phyloP scores from a whole-genome alignment of 164 flowering plant genomes.

The Liquidambar formosana region DNA sequence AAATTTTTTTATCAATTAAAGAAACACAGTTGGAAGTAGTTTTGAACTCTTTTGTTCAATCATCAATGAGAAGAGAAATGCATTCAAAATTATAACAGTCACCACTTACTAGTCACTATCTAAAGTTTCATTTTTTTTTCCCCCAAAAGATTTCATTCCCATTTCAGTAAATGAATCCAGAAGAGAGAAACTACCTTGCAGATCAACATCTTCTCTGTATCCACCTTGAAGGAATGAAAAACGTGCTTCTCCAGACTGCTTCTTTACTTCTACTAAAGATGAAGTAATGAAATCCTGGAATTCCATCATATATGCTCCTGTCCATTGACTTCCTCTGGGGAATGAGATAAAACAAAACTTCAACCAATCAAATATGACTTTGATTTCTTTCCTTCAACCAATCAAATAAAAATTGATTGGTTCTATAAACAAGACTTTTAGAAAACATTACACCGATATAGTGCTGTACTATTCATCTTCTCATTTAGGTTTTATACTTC shows the following conservation, averaged over 20 bases:
- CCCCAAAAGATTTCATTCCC: too few relatives aligned
- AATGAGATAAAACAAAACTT: not conserved
- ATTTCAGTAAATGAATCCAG: not conserved
- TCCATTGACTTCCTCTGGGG: conserved; percentile 85
- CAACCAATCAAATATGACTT: not conserved
- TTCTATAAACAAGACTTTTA: not conserved
- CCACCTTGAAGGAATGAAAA: conserved; percentile 88
- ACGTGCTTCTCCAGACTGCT: conserved; percentile 63
- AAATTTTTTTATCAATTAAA: too few relatives aligned
- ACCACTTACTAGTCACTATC: not conserved
- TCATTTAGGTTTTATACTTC: not conserved
- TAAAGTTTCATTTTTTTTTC: not conserved
- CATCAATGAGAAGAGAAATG: not conserved
- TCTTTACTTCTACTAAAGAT: conserved; percentile 28
- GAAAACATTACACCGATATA: not conserved
- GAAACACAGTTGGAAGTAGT: not conserved
- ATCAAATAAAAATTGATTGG: not conserved
- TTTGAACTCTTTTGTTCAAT: not conserved
- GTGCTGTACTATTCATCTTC: not conserved
- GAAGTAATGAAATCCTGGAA: conserved; percentile 65
- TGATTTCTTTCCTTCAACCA: not conserved
- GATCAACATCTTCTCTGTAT: conserved; percentile 69
- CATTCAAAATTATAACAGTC: not conserved
- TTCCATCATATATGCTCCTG: conserved; percentile 78
- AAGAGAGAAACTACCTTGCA: conserved; percentile 50